Evolutionary conservation across 495 filamentous ascomycete species (phyloP).

Genomic region (Sordaria brevicollis): DNA sequence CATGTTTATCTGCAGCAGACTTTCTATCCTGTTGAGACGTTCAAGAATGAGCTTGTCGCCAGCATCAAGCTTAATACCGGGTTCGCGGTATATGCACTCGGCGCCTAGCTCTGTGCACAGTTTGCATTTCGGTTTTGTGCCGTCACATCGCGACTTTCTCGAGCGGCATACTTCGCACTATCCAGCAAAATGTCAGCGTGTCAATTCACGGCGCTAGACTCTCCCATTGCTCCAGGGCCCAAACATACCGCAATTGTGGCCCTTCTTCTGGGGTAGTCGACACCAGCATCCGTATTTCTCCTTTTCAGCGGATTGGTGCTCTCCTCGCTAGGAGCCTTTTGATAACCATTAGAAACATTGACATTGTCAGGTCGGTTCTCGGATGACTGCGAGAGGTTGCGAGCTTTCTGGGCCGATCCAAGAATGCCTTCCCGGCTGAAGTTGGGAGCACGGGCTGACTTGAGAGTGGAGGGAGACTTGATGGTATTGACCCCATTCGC

Average conservation of each 20-base stretch:
- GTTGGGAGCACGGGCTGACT: slow-evolving; percentile 34
- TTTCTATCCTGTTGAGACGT: slow-evolving; percentile 64
- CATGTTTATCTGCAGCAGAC: slow-evolving; percentile 58
- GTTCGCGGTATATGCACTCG: slow-evolving; percentile 76
- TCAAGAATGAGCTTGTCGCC: slow-evolving; percentile 79
- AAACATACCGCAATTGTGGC: slow-evolving; percentile 62
- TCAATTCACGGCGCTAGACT: not conserved
- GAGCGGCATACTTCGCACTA: slow-evolving; percentile 81
- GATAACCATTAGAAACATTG: slow-evolving; percentile 29
- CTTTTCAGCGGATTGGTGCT: slow-evolving; percentile 48
- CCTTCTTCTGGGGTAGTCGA: slow-evolving; percentile 58
- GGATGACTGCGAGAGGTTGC: slow-evolving; percentile 43
- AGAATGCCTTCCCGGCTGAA: slow-evolving; percentile 49
- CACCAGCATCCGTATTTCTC: slow-evolving; percentile 53
- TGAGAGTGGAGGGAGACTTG: slow-evolving; percentile 41
- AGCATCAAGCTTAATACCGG: slow-evolving; percentile 78
- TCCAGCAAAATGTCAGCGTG: slow-evolving; percentile 18
- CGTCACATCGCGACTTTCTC: slow-evolving; percentile 74
- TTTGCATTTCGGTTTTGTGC: slow-evolving; percentile 72
- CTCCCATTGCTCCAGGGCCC: not conserved
- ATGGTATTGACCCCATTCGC: slow-evolving; percentile 33
- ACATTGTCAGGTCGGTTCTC: slow-evolving; percentile 28
- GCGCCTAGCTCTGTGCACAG: slow-evolving; percentile 73
- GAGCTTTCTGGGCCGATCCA: slow-evolving; percentile 46
- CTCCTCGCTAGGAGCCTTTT: slow-evolving; percentile 40